Base-by-base conservation (phyloP, 164 flowering plant species). In the Stephania japonica region DNA sequence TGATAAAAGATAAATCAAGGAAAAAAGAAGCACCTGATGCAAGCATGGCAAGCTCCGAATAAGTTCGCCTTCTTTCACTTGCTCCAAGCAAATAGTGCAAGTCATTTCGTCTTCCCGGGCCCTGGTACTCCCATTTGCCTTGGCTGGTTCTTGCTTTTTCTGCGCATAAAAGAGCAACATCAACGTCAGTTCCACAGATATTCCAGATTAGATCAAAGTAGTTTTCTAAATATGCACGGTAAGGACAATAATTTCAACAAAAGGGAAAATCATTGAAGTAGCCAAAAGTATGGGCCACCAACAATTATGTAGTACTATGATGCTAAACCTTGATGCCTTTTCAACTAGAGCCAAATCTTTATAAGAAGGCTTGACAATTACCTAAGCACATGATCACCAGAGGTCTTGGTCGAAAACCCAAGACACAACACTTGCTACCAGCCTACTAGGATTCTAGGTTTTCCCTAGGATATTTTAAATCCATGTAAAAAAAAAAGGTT, bases 31-130 rank as follows among this genome's bases (percentile, higher is more conserved):
- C 70, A 92, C 98, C 93, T 91, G 94, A 80, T 92, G 96, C 84
- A 92, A 83, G 81, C 98, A 92, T 73, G 96, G 98, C 83, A 91
- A 81, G 85, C 89, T 89, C n/a, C 96, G 90, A 50, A 91, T 83
- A 21, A 88, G 84, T 70, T 92, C 98, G 42, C 97, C 98, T 21
- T 68, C 75, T 74, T 82, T 85, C 44, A 92, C 98, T 84, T 88
- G 95, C 83, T 92, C 98, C 86, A 92, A 88, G 87, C 98, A 92
- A 73, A 92, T 84, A 72, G 84, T 91, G 79, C 98, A 92, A 61
- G 94, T 91, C 70, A 92, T 72, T 70, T 87, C 96, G 73, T 92
- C 92, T 68, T 84, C 90, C 26, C 81, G 71, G 27, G 82, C 62
- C 74, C 85, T 86, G 6, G 9, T 10, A 49, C 50, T 82, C 47